Base-by-base conservation (phyloP, 139 green algal species). In the Microglena sp. region DNA sequence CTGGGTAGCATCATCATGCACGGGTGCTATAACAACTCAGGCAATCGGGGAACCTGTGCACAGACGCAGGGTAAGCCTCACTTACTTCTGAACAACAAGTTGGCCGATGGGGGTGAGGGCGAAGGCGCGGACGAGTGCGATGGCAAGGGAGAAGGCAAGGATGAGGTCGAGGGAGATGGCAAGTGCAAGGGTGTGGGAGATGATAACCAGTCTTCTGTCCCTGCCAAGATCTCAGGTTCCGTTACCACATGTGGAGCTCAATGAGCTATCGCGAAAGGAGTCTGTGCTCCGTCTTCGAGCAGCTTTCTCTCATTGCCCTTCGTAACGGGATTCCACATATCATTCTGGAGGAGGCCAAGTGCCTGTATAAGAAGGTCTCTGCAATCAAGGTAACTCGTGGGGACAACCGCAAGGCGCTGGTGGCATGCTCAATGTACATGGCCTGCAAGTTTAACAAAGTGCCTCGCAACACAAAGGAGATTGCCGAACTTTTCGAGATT, bases 341-440 rank as follows among this genome's bases (percentile, higher is more conserved):
- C 60, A 54, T 66, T 11, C 21, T 66, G 5, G 60, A 66, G 33
- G 60, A 66, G 7, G 60, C 60, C 26, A 66, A 66, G 32, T 18
- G n/a, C 60, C 32, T 66, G 60, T 66, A 66, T 34, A 54, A 66
- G 32, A 11, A 7, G 33, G 33, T 66, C 33, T 24, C 33, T 5
- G 33, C 27, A 5, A 40, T 21, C 5, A 33, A 30, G 21, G 31
- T 66, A 33, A 55, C 33, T 6, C 60, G 60, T 5, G 60, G 60
- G 21, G 60, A 54, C 33, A 54, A 56, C 35, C 60, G 60, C 29
- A 15, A 11, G 8, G 60, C 21, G 5, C 5, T 66, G 21, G 55
- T 66, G 33, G 60, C 60, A 15, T 33, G 21, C 5, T 33, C 21
- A 15, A 34, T 55, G 5, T 66, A 35, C 33, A 5, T 66, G 30